Percentiles rank a stretch among this genome's conserved stretches.
These are phyloP conservation scores for Prunus yedoensis DNA, from an alignment of 331 rosid genomes.

Conservation along the genomic window DNA sequence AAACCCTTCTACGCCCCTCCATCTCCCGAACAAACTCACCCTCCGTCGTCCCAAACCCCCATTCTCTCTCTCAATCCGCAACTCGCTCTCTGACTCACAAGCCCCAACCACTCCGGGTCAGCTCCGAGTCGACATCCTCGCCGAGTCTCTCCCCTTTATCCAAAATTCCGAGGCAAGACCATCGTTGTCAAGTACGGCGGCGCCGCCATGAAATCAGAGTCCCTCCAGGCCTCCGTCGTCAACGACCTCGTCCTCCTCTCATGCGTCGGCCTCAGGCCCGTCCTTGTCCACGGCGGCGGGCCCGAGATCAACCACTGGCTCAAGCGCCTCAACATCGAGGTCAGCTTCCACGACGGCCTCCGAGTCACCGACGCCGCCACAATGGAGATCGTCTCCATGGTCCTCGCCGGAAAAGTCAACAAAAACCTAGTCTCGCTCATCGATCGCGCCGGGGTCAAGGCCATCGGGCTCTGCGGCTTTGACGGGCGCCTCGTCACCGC, in stretches of 20 bases:
- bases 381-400: slow-evolving; percentile 96
- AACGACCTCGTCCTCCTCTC: slow-evolving; percentile 88
- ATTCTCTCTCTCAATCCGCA: slow-evolving; percentile 26
- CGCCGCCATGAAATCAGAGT: slow-evolving; percentile 84
- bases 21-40: slow-evolving; percentile 1
- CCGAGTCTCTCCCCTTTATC: slow-evolving; percentile 89
- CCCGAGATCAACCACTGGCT: slow-evolving; percentile 93
- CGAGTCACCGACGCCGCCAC: slow-evolving; percentile 81
- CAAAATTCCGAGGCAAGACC: slow-evolving; percentile 84
- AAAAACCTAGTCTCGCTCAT: slow-evolving; percentile 69
- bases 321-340: slow-evolving; percentile 69
- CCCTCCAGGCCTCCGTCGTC: slow-evolving; percentile 84
- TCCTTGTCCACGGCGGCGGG: slow-evolving; percentile 90
- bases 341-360: slow-evolving; percentile 79
- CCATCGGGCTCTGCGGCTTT: slow-evolving; percentile 79
- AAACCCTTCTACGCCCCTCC: slow-evolving; percentile 15
- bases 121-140: slow-evolving; percentile 83
- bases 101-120: slow-evolving; percentile 47
- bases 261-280: slow-evolving; percentile 83
- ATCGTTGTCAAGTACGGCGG: slow-evolving; percentile 90
- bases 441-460: slow-evolving; percentile 79
- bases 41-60: slow-evolving; percentile 8
- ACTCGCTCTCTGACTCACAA: slow-evolving; percentile 16
- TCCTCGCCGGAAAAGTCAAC: slow-evolving; percentile 78
- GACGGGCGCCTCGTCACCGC: slow-evolving; percentile 81